Percentiles rank a stretch among this genome's conserved stretches.
Evolutionary conservation across 106 monocot genomes (phyloP).

Genomic region (Xerophyta viscosa): DNA sequence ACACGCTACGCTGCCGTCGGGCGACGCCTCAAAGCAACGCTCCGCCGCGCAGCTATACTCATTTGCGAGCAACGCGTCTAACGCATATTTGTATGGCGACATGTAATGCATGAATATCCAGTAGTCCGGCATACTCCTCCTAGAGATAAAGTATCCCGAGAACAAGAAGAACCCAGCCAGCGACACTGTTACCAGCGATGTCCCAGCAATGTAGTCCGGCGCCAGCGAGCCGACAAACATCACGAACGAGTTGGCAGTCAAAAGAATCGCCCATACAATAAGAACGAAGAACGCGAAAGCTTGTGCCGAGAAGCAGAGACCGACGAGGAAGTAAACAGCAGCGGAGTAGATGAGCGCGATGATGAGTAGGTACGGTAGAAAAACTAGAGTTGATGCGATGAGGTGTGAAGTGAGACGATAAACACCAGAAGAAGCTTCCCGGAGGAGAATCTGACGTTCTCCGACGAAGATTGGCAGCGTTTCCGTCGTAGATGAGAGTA

Average conservation of each 20-base stretch:
- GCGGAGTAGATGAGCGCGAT: constrained; percentile 61
- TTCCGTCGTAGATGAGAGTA: constrained; percentile 90
- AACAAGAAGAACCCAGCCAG: constrained; percentile 92
- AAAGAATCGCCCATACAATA: constrained; percentile 68
- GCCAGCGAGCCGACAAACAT: constrained; percentile 80
- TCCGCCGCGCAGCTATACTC: constrained; percentile 66
- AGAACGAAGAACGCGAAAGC: constrained; percentile 67
- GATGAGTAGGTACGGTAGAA: constrained; percentile 79
- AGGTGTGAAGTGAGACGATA: constrained; percentile 91
- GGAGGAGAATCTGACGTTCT: constrained; percentile 72
- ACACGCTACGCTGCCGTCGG: constrained; percentile 32
- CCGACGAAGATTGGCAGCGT: constrained; percentile 83
- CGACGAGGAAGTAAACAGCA: constrained; percentile 80
- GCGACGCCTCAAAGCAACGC: constrained; percentile 69
- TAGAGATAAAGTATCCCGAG: constrained; percentile 87
- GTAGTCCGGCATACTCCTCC: constrained; percentile 72
- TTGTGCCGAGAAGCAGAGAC: constrained; percentile 58
- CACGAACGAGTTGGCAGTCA: constrained; percentile 93
- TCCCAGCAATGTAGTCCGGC: constrained; percentile 93
- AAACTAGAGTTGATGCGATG: constrained; percentile 71
- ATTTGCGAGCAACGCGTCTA: constrained; percentile 83
- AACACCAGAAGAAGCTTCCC: constrained; percentile 69
- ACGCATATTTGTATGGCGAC: constrained; percentile 77
- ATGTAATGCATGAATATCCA: constrained; percentile 92
- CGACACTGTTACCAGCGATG: constrained; percentile 67